These are phyloP conservation scores for Blyttiomyces sp. DNA, from an alignment of 371 early-diverging fungal species.

Conservation along the genomic window DNA sequence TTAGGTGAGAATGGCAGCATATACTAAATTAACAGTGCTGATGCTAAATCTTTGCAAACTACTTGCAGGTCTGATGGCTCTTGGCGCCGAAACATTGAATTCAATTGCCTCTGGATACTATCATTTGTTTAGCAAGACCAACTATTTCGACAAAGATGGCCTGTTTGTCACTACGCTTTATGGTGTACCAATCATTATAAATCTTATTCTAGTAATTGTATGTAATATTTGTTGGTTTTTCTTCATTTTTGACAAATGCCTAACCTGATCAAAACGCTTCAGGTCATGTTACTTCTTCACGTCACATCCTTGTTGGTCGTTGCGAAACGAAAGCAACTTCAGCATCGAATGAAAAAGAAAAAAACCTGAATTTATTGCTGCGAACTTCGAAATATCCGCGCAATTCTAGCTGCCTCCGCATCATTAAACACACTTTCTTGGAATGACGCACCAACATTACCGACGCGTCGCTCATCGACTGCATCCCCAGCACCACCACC, in stretches of 20 bases:
- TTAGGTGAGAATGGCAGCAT: not conserved
- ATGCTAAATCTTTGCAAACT: not conserved
- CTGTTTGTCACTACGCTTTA: constrained; percentile 14
- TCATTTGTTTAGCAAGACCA: not conserved
- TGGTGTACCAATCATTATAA: constrained; percentile 6
- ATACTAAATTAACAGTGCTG: not conserved
- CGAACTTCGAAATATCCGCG: too few relatives aligned
- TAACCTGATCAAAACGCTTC: too few relatives aligned
- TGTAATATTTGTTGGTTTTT: not conserved
- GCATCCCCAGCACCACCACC: too few relatives aligned
- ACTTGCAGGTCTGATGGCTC: not conserved
- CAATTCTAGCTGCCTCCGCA: too few relatives aligned
- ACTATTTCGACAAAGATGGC: constrained; percentile 23
- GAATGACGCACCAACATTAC: too few relatives aligned
- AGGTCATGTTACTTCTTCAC: too few relatives aligned
- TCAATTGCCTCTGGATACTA: constrained; percentile 2
- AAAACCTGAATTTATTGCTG: too few relatives aligned
- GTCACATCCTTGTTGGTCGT: too few relatives aligned
- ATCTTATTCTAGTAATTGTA: constrained; percentile 10
- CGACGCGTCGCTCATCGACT: too few relatives aligned
- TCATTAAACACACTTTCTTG: too few relatives aligned
- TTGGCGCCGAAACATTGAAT: constrained; percentile 9
- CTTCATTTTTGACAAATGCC: not conserved
- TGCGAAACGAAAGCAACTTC: too few relatives aligned
- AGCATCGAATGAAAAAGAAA: too few relatives aligned